Evolutionary conservation across 2,329 filamentous ascomycete genomes (phyloP).

Genomic region (Bisporella sp.): DNA sequence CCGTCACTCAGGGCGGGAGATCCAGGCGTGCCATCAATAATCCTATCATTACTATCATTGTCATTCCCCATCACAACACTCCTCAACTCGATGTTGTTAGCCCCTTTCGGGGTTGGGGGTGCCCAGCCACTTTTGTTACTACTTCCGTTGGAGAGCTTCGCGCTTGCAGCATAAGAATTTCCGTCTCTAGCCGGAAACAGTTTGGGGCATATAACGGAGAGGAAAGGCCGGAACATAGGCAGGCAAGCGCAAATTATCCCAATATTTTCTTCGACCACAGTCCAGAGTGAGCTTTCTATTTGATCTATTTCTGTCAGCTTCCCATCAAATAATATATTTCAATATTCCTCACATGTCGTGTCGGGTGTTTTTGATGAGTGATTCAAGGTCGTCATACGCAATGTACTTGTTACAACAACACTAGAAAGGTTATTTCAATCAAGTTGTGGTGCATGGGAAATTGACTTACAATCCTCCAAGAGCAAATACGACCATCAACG

Average conservation of each 20-base stretch:
- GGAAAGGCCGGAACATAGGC: conserved; percentile 29
- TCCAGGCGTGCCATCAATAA: not conserved
- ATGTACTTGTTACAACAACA: conserved; percentile 24
- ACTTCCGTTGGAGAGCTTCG: not conserved
- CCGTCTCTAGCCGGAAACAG: not conserved
- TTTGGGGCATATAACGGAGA: conserved; percentile 7
- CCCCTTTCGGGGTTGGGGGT: not conserved
- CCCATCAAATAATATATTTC: not conserved
- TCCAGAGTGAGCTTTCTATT: conserved; percentile 28
- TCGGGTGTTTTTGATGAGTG: conserved; percentile 12
- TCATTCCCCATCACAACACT: not conserved
- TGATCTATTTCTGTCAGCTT: not conserved
- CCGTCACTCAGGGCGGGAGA: not conserved
- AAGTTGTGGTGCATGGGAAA: not conserved
- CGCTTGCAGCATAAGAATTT: not conserved
- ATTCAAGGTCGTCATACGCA: conserved; percentile 29
- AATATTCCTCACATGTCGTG: conserved; percentile 10
- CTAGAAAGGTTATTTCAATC: conserved; percentile 10
- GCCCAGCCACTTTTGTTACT: not conserved
- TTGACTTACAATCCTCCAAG: conserved; percentile 30
- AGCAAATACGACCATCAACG: conserved; percentile 35
- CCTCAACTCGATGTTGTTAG: too few species aligned
- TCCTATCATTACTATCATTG: not conserved
- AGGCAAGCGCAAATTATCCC: conserved; percentile 33
- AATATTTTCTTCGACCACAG: conserved; percentile 29